Evolutionary conservation across 106 monocot genomes (phyloP), one percentile per base, ranked within the genome.

Genomic region (Dendrobium nobile): DNA sequence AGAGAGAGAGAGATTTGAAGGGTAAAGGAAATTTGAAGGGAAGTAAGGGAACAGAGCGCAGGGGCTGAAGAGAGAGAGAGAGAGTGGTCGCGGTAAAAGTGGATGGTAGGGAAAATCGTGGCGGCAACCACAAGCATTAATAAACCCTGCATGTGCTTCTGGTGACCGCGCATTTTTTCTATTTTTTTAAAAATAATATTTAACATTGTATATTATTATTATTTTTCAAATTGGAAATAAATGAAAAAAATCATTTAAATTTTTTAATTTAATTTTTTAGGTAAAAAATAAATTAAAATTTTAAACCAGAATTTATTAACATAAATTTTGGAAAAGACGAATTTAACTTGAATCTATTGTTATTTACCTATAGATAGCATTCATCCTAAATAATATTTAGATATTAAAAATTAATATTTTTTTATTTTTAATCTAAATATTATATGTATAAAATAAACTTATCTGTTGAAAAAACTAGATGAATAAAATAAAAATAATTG

Each of bases 31-130:
- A 65, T 24, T 51, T n/a, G 64, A 22, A 65, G 22, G 64, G 8
- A n/a, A 58, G 26, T 2, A 37, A 24, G 26, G 26, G 22, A 26
- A 26, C 19, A 64, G 64, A 24, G 15, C 5, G 64, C 37, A 37
- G 37, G 37, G 37, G 37, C 37, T 37, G 9, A 2, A 42, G 47
- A 16, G 9, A 24, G 41, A n/a, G 44, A n/a, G 44, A n/a, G 43
- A 8, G 74, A 75, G 61, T 22, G 33, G 24, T 28, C 85, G 87
- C 89, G 87, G 81, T 51, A 51, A 51, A 13, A 51, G 68, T 87
- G 88, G 65, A 89, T 87, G 80, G 17, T n/a, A 78, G 54, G 16
- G 28, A 59, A 48, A 78, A 37, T 8, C 22, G 33, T 55, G 15
- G 37, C 9, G 15, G 33, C 26, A 70, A 37, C 70, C 13, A 51